These are phyloP conservation scores for Batkoa obscura DNA, from an alignment of 371 early-diverging fungal species.

Conservation along the genomic window DNA sequence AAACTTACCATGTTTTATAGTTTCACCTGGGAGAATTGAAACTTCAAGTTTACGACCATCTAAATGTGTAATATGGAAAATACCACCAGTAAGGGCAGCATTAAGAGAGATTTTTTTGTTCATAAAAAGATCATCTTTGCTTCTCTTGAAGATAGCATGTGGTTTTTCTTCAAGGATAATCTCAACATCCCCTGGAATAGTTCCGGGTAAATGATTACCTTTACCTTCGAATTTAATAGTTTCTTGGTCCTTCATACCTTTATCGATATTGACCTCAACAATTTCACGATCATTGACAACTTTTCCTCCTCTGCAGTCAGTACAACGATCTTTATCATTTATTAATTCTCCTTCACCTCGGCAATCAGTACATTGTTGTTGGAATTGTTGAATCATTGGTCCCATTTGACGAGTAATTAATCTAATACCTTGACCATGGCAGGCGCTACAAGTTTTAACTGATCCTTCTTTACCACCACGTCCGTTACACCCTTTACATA, in stretches of 20 bases:
- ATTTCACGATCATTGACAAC: conserved; percentile 64
- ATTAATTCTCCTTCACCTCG: conserved; percentile 53
- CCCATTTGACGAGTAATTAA: conserved; percentile 83
- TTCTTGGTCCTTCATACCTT: conserved; percentile 80
- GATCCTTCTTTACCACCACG: conserved; percentile 60
- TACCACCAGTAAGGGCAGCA: conserved; percentile 88
- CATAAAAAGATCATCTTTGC: conserved; percentile 51
- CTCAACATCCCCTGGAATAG: conserved; percentile 73
- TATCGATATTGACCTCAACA: conserved; percentile 75
- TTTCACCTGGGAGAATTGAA: conserved; percentile 68
- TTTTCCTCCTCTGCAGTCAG: conserved; percentile 67
- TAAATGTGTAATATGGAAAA: conserved; percentile 60
- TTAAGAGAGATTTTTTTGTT: conserved; percentile 64
- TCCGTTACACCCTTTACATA: conserved; percentile 50
- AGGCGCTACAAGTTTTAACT: conserved; percentile 50
- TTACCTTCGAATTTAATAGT: conserved; percentile 78
- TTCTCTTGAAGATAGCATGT: conserved; percentile 56
- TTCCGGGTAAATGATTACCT: conserved; percentile 69
- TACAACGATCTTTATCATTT: conserved; percentile 70
- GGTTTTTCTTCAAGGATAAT: conserved; percentile 66
- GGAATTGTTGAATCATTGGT: conserved; percentile 94
- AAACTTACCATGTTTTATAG: conserved; percentile 56
- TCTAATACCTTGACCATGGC: conserved; percentile 80
- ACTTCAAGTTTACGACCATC: conserved; percentile 83
- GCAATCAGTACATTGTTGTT: conserved; percentile 47